These are phyloP conservation scores for Wickerhamomyces canadensis DNA, from an alignment of 805 yeast species.

Conservation along the genomic window DNA sequence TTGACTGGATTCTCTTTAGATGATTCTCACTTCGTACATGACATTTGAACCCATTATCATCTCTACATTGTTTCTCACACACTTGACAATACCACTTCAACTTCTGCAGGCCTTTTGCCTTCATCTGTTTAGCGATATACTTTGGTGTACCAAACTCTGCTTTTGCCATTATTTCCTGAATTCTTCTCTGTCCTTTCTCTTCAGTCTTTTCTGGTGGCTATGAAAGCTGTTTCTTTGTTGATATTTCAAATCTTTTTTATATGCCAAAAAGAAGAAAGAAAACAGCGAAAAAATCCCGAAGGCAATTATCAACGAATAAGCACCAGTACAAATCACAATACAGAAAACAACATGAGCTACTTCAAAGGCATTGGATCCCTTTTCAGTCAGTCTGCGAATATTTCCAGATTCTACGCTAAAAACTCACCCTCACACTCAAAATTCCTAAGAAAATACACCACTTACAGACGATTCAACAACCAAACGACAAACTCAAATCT, in stretches of 20 bases:
- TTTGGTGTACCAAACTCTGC: constrained; percentile 67
- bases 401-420: not conserved
- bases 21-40: constrained; percentile 86
- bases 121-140: constrained; percentile 68
- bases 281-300: no score
- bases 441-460: constrained; percentile 24
- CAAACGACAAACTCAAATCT: constrained; percentile 7
- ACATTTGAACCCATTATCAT: constrained; percentile 90
- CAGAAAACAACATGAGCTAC: not conserved
- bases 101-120: constrained; percentile 80
- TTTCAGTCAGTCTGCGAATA: not conserved
- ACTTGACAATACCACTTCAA: constrained; percentile 85
- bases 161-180: constrained; percentile 41
- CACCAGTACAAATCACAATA: not conserved
- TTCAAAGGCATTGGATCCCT: not conserved
- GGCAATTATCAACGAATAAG: no score
- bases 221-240: no score
- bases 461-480: constrained; percentile 33
- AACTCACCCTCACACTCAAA: not conserved
- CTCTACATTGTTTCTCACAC: constrained; percentile 91
- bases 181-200: no score
- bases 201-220: no score
- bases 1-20: constrained; percentile 45
- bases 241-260: no score
- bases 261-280: no score